Conservation (phyloP, 768 basidiomycete genomes). For the Dioszegia hungarica region DNA sequence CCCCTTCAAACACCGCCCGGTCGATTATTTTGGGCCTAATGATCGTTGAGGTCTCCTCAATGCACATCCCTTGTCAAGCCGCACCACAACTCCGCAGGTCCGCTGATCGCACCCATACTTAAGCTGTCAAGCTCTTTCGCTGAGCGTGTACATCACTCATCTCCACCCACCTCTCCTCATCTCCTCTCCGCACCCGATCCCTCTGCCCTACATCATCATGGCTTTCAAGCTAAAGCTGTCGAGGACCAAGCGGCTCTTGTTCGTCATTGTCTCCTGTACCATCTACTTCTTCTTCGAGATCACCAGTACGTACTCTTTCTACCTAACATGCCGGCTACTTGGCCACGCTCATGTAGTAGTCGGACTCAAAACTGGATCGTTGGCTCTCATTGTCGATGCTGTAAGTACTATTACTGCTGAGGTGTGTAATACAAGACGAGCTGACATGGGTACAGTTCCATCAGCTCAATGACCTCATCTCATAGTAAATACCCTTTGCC, state of each 20-base stretch:
- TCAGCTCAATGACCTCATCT: slow-evolving; percentile 52
- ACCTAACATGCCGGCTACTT: background rate
- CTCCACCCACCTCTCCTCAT: no score
- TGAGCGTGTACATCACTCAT: no score
- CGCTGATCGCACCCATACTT: no score
- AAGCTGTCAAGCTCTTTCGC: no score
- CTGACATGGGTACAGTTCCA: slow-evolving; percentile 53
- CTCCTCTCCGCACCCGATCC: no score
- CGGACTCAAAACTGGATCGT: slow-evolving; percentile 58
- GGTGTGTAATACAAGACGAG: no score
- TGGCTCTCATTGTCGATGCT: slow-evolving; percentile 59
- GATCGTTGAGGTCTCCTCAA: slow-evolving; percentile 1
- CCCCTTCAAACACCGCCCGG: no score
- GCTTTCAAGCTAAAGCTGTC: background rate
- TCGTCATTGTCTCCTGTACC: slow-evolving; percentile 3
- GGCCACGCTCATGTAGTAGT: slow-evolving; percentile 43
- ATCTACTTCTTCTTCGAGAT: slow-evolving; percentile 6
- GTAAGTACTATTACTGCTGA: no score
- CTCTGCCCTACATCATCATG: background rate
- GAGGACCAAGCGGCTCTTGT: background rate
- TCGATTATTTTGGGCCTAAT: background rate
- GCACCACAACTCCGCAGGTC: no score
- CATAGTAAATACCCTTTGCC: slow-evolving; percentile 7
- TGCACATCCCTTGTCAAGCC: no score
- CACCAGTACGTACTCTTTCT: background rate